Evolutionary conservation across 2,329 filamentous ascomycete genomes (phyloP), one percentile per base, ranked within the genome.

Genomic region (Neospermospora avenae): DNA sequence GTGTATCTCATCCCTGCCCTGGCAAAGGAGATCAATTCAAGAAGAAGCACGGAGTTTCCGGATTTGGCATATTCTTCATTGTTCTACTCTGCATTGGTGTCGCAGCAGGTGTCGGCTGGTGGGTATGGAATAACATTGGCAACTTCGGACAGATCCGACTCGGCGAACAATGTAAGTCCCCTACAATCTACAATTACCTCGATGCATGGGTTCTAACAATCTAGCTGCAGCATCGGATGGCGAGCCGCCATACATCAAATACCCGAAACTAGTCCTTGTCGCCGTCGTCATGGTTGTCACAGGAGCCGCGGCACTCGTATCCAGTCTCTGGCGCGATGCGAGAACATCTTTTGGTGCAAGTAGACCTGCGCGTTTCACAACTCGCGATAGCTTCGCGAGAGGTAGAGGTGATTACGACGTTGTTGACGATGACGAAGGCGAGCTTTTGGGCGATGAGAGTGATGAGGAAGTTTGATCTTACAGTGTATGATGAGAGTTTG

Each of bases 341-440:
- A 80, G 71, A 67, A 86, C 76, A 18, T 77, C 81, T 0, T 77
- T 79, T 51, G 81, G 84, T 25, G 73, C 80, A 10, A 75, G 82
- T 11, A 48, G 81, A 31, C 70, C 69, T 8, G 77, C 79, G 62
- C 78, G 80, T 58, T 99, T 96, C 73, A 95, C 92, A 16, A 96
- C 90, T 53, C 81, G 96, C 61, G 90, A 90, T 70, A 93, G 90
- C 63, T 99, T 99, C 76, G 89, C 92, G 4, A 84, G 92, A 59
- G 89, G 91, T 1, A 84, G 90, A 58, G 88, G 89, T n/a, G 91
- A 96, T 74, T 98, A 98, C 74, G 85, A 87, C 16, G 83, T 88
- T 69, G 91, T 96, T 55, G 92, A 96, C 69, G 90, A 95, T 54
- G 95, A 98, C 72, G 95, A 98, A 74, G 93, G 93, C 52, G 93